phyloP scores from a whole-genome alignment of 495 filamentous ascomycete species.

The Choiromyces venosus region DNA sequence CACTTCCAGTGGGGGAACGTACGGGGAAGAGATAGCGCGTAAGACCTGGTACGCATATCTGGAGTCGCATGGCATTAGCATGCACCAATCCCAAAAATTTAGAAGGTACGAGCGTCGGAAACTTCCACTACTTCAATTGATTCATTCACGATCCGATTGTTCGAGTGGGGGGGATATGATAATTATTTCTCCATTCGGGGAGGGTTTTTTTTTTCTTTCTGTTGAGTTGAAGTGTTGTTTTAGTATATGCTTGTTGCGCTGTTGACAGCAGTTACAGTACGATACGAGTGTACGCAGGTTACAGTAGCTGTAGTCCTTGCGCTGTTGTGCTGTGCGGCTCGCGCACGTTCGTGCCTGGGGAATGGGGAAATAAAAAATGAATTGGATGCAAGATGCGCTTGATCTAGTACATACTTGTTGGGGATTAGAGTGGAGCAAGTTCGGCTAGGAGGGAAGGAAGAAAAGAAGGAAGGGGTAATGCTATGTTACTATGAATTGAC shows the following conservation, averaged over 20 bases:
- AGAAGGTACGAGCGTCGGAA: neutral
- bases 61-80: neutral
- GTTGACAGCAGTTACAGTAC: too few relatives aligned
- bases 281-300: too few relatives aligned
- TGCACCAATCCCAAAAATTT: neutral
- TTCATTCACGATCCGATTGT: neutral
- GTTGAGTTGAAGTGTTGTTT: neutral
- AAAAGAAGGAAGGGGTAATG: neutral
- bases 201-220: neutral
- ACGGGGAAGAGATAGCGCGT: neutral
- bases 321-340: neutral
- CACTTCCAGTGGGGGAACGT: neutral
- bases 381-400: neutral
- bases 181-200: neutral
- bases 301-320: too few relatives aligned
- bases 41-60: neutral
- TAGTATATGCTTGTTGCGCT: too few relatives aligned
- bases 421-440: neutral
- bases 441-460: neutral
- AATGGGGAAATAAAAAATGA: neutral
- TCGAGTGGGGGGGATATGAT: neutral
- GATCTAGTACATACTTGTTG: neutral
- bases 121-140: neutral
- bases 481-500: neutral
- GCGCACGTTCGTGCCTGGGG: neutral